Conservation (phyloP, 2,329 filamentous ascomycete genomes). For the Exophiala spinifera region DNA sequence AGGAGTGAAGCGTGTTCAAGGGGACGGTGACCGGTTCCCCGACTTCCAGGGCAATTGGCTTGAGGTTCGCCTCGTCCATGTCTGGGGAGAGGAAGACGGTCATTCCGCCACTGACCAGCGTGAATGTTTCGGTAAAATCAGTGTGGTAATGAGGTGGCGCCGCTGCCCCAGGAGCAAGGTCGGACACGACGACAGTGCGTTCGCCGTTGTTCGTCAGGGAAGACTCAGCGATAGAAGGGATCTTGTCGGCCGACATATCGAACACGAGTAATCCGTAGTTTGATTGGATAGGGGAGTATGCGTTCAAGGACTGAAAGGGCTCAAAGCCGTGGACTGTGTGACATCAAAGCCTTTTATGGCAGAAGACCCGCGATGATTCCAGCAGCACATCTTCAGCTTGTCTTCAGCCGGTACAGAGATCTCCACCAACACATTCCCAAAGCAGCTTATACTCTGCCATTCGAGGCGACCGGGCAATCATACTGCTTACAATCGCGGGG, state of each 20-base stretch:
- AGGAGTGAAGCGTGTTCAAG: conserved; percentile 1
- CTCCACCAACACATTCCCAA: no score
- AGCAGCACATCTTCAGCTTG: no score
- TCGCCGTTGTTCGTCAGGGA: conserved; percentile 5
- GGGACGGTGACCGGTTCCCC: conserved; percentile 4
- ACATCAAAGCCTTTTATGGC: no score
- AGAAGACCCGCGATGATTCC: no score
- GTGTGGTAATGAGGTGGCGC: conserved; percentile 13
- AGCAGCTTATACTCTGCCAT: no score
- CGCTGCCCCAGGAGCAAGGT: conserved; percentile 5
- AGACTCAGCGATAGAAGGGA: conserved; percentile 9
- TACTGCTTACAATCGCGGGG: no score
- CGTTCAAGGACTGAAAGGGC: no score
- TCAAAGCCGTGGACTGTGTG: no score
- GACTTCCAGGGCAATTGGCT: conserved; percentile 1
- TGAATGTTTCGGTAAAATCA: conserved; percentile 13
- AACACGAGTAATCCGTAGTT: background rate
- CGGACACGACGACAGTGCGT: conserved; percentile 3
- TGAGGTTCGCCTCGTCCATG: conserved; percentile 5
- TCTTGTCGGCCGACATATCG: conserved; percentile 9
- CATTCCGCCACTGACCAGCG: conserved; percentile 10
- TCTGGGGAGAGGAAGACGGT: conserved; percentile 12
- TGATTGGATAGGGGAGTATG: background rate
- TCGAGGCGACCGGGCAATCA: no score
- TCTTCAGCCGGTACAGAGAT: no score